phyloP scores from a whole-genome alignment of 2,329 filamentous ascomycete species.

The Eurotiales sp. region DNA sequence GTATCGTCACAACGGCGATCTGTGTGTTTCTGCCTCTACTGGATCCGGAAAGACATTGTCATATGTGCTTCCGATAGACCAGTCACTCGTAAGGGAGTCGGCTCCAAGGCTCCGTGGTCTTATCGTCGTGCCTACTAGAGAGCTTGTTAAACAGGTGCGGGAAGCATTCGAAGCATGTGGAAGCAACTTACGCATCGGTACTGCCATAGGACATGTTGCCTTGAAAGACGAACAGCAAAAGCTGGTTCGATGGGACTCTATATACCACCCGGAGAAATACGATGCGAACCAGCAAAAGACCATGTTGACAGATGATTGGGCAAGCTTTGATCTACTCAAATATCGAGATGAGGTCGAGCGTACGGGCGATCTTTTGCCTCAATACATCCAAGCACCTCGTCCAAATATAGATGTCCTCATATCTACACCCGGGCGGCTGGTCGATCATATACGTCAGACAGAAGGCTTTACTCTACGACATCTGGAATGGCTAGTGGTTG shows the following conservation, averaged over 20 bases:
- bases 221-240: slow-evolving; percentile 62
- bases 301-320: slow-evolving; percentile 44
- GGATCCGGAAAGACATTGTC: slow-evolving; percentile 94
- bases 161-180: slow-evolving; percentile 73
- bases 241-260: slow-evolving; percentile 61
- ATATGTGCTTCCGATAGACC: slow-evolving; percentile 81
- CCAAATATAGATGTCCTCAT: slow-evolving; percentile 84
- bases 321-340: slow-evolving; percentile 44
- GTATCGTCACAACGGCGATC: slow-evolving; percentile 64
- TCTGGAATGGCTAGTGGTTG: slow-evolving; percentile 83
- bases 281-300: slow-evolving; percentile 41
- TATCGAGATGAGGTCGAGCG: slow-evolving; percentile 42
- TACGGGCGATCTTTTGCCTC: slow-evolving; percentile 45
- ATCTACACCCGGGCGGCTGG: slow-evolving; percentile 84
- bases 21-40: slow-evolving; percentile 88
- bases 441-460: slow-evolving; percentile 84
- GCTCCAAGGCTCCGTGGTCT: slow-evolving; percentile 70
- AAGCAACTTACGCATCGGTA: slow-evolving; percentile 69
- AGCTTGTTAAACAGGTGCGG: slow-evolving; percentile 81
- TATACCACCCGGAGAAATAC: slow-evolving; percentile 65
- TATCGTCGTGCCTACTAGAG: slow-evolving; percentile 84
- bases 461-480: slow-evolving; percentile 74
- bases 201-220: slow-evolving; percentile 75
- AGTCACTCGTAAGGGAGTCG: slow-evolving; percentile 63
- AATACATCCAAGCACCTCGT: slow-evolving; percentile 61